Conservation (phyloP, 2,329 filamentous ascomycete species). For the Fusarium sp. region DNA sequence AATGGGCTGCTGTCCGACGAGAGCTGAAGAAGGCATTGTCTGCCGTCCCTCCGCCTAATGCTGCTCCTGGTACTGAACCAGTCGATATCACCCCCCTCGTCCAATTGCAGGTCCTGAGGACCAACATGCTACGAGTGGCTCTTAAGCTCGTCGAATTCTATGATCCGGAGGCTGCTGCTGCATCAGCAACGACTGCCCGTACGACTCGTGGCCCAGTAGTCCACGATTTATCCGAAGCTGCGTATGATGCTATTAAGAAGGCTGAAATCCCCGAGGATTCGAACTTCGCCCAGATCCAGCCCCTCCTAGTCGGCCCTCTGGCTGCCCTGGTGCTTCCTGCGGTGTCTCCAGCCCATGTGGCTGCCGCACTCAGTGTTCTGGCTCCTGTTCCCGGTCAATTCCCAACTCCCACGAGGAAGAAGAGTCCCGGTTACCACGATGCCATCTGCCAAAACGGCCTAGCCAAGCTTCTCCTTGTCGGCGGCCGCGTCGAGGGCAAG, state of each 20-base stretch:
- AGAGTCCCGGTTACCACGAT: conserved; percentile 85
- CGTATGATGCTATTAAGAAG: conserved; percentile 61
- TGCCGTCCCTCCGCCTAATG: conserved; percentile 52
- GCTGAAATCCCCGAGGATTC: conserved; percentile 52
- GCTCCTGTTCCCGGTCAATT: conserved; percentile 78
- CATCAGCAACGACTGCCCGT: conserved; percentile 46
- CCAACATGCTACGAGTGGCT: conserved; percentile 88
- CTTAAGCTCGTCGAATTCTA: conserved; percentile 89
- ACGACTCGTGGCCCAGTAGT: conserved; percentile 50
- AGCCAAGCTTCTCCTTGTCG: conserved; percentile 87
- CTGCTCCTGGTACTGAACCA: conserved; percentile 44
- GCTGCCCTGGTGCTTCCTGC: conserved; percentile 83
- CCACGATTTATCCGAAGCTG: conserved; percentile 66
- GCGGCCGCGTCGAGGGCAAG: conserved; percentile 86
- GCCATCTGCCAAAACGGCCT: conserved; percentile 81
- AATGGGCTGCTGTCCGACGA: conserved; percentile 62
- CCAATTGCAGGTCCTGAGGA: conserved; percentile 86
- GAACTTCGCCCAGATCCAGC: conserved; percentile 71
- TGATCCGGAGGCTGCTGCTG: conserved; percentile 59
- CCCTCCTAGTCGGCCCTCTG: conserved; percentile 84
- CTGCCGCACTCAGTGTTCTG: conserved; percentile 82
- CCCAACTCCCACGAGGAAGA: conserved; percentile 80
- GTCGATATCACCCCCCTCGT: conserved; percentile 69
- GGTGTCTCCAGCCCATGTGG: conserved; percentile 86
- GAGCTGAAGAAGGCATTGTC: conserved; percentile 58